Evolutionary conservation across 352 stramenopile species (phyloP).

Genomic region (Globisporangium paddicum): DNA sequence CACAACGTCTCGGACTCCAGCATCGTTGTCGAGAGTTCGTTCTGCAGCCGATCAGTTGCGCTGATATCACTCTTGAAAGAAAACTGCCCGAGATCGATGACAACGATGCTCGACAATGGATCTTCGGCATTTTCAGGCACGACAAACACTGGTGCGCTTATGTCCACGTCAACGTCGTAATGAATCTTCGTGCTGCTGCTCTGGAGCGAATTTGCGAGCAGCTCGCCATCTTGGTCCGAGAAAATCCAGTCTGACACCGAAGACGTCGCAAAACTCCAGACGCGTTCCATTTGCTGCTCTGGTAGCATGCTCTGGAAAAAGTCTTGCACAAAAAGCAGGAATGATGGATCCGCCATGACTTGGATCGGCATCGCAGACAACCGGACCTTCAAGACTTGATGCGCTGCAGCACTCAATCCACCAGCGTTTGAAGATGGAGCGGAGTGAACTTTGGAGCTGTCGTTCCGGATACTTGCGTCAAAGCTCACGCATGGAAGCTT

Average conservation of each 20-base stretch:
- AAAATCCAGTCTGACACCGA: conserved; percentile 83
- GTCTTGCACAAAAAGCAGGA: conserved; percentile 57
- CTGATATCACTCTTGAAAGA: conserved; percentile 45
- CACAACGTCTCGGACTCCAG: conserved; percentile 27
- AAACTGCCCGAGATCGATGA: conserved; percentile 71
- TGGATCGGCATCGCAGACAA: conserved; percentile 56
- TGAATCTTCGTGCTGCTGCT: conserved; percentile 9
- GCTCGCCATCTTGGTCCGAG: conserved; percentile 44
- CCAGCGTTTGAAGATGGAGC: neutral
- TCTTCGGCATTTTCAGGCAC: conserved; percentile 49
- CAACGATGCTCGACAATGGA: conserved; percentile 32
- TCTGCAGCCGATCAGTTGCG: conserved; percentile 9
- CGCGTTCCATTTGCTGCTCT: conserved; percentile 65
- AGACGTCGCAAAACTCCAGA: conserved; percentile 79
- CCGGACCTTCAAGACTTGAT: conserved; percentile 31
- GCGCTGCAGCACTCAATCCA: neutral
- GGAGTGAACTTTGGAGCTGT: conserved; percentile 2
- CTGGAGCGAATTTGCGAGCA: conserved; percentile 25
- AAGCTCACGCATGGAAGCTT: conserved; percentile 42
- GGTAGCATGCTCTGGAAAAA: conserved; percentile 71
- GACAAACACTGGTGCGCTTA: conserved; percentile 73
- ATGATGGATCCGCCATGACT: conserved; percentile 66
- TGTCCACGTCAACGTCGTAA: conserved; percentile 69
- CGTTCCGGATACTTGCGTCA: conserved; percentile 23
- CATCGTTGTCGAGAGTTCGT: neutral